These are phyloP conservation scores for Zizania palustris DNA, from an alignment of 202 grass and related monocot genomes.

Conservation along the genomic window DNA sequence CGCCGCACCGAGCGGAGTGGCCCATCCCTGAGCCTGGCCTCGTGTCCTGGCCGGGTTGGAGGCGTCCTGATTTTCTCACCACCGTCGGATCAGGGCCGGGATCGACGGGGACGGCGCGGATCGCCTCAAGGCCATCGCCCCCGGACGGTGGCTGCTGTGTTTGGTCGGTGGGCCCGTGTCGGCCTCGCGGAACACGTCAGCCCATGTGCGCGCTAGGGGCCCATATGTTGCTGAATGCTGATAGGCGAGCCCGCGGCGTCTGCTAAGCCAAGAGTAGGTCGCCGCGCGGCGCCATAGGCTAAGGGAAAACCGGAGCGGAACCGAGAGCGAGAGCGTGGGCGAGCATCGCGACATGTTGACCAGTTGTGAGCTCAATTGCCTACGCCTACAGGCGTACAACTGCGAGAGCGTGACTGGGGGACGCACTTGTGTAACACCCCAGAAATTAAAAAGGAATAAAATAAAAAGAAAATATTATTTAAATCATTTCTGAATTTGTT, in stretches of 20 bases:
- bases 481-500: too few relatives aligned
- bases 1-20: not conserved
- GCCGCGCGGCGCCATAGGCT: too few relatives aligned
- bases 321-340: not conserved
- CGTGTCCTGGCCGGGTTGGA: too few relatives aligned
- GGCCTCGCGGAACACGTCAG: conserved; percentile 46
- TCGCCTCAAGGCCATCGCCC: not conserved
- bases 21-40: not conserved
- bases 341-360: too few relatives aligned
- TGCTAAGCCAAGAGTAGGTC: not conserved
- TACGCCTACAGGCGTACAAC: too few relatives aligned
- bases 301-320: conserved; percentile 6
- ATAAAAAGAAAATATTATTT: too few relatives aligned
- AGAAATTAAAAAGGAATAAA: too few relatives aligned
- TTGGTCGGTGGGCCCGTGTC: conserved; percentile 24
- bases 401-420: too few relatives aligned
- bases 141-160: not conserved
- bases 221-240: not conserved
- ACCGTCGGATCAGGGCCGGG: conserved; percentile 27
- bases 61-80: not conserved
- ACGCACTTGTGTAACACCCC: too few relatives aligned
- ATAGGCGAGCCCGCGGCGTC: not conserved
- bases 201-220: conserved; percentile 50
- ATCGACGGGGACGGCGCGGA: not conserved
- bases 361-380: too few relatives aligned